Evolutionary conservation across 495 filamentous ascomycete genomes (phyloP), one percentile per base, ranked within the genome.

Genomic region (Friedmanniomyces simplex): DNA sequence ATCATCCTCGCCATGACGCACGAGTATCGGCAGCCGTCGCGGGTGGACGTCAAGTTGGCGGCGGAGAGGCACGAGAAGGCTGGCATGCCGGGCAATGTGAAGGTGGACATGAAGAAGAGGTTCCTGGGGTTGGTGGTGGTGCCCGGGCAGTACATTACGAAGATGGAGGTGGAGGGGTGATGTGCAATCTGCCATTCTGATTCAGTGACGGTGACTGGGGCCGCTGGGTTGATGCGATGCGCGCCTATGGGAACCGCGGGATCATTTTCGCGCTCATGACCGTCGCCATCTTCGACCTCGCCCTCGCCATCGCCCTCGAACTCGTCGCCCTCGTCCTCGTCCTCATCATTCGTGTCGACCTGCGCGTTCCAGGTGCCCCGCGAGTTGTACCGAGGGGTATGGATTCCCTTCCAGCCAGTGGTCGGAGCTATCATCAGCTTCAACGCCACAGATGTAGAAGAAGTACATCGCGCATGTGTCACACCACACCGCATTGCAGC

Each of bases 71-170:
- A 56, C 50, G 67, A 52, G 65, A 56, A 14, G 60, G 53, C 49
- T 12, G 58, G 41, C 60, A 59, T 57, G 26, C 48, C 57, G 3
- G 54, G 62, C 2, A 75, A 66, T 21, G 56, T 88, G 20, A 82
- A 76, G 55, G 65, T 86, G 59, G 79, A 86, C 64, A 86, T 95
- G 82, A 87, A 81, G 14, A 87, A 84, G 61, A 81, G 93, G 26
- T 89, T 88, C 65, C 81, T 98, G 43, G 93, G 93, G 0, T 74
- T 97, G 8, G 85, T 98, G 32, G 91, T 96, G 8, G 81, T 97
- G 10, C 93, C 94, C 0, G 91, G 94, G 14, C 73, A 86, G 60
- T 77, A 90, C 65, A 88, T 98, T 59, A 82, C 77, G 58, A 89
- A 83, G 73, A 91, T 98, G 60, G 91, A 96, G 71, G 76, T 88